Conservation (phyloP, 2,329 filamentous ascomycete species). For the Aphanocladium album region DNA sequence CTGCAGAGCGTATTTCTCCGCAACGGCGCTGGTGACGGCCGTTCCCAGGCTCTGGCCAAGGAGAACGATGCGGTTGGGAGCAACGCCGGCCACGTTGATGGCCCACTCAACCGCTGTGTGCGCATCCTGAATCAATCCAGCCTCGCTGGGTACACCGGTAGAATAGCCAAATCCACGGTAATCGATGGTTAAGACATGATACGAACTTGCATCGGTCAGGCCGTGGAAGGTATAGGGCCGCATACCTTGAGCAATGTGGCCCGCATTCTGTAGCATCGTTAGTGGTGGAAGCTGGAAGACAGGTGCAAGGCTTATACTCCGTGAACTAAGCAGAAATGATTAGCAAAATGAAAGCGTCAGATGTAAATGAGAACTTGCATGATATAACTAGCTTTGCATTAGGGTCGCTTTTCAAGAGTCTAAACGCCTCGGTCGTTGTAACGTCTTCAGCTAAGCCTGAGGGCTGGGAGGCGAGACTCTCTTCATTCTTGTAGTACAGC, state of each 20-base stretch:
- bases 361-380: conserved; percentile 39
- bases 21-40: conserved; percentile 70
- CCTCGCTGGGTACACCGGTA: conserved; percentile 73
- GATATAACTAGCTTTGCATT: conserved; percentile 59
- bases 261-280: conserved; percentile 61
- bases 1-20: conserved; percentile 60
- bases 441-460: conserved; percentile 49
- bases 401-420: conserved; percentile 57
- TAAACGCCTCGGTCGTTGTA: conserved; percentile 53
- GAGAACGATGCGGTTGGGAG: conserved; percentile 68
- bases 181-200: conserved; percentile 84
- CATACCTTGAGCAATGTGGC: conserved; percentile 73
- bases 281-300: conserved; percentile 9
- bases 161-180: conserved; percentile 85
- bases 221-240: conserved; percentile 74
- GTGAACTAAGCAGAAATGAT: conserved; percentile 39
- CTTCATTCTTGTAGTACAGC: conserved; percentile 68
- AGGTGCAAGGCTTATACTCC: conserved; percentile 39
- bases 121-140: conserved; percentile 75
- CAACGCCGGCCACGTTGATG: conserved; percentile 57
- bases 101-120: conserved; percentile 69
- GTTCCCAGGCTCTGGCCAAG: conserved; percentile 87
- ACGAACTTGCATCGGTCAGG: conserved; percentile 64
- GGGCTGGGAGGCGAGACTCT: conserved; percentile 48
- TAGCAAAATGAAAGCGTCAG: not conserved